Evolutionary conservation across 2,329 filamentous ascomycete species (phyloP), one percentile per base, ranked within the genome.

Genomic region (Phaeosphaeriaceae sp.): DNA sequence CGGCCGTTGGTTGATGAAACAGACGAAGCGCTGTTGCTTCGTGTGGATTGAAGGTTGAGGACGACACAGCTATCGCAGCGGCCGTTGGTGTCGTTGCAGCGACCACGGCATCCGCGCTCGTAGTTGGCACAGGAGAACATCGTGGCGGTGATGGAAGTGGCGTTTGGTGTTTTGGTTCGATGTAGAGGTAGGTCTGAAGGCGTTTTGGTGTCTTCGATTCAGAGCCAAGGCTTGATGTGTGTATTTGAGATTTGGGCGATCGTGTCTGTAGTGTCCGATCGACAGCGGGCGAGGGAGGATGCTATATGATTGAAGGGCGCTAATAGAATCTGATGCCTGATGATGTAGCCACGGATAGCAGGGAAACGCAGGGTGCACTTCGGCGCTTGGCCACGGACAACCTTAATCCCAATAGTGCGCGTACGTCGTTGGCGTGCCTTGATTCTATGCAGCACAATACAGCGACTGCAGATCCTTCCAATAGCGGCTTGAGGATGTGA

Each of bases 121-220:
- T 80, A 80, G 74, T 80, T 80, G 72, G 75, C 73, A 66, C 78
- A 80, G 46, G 78, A 80, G 76, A 79, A 79, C 77, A 80, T 80
- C 57, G 52, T 75, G 71, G 47, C n/a, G 21, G 8, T 52, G 51
- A 64, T 17, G 8, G 30, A 47, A 54, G 28, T 55, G 49, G 24
- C 49, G 17, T n/a, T 23, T 19, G 22, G 11, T 19, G 50, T 56
- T 15, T 23, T 47, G 49, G 40, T 54, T n/a, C 32, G 52, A 40
- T 57, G 10, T 54, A 21, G 48, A 48, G 47, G 19, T 56, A 35
- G 49, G 35, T 40, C 49, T 44, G 52, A 15, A 44, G 46, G n/a
- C 24, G 47, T 19, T 19, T 30, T 19, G 6, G 23, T 49, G 23
- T 40, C 35, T 40, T 40, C 35, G 35, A 40, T 40, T 15, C 35